Evolutionary conservation across 2,329 filamentous ascomycete species (phyloP).

Genomic region (Talaromyces atroroseus): DNA sequence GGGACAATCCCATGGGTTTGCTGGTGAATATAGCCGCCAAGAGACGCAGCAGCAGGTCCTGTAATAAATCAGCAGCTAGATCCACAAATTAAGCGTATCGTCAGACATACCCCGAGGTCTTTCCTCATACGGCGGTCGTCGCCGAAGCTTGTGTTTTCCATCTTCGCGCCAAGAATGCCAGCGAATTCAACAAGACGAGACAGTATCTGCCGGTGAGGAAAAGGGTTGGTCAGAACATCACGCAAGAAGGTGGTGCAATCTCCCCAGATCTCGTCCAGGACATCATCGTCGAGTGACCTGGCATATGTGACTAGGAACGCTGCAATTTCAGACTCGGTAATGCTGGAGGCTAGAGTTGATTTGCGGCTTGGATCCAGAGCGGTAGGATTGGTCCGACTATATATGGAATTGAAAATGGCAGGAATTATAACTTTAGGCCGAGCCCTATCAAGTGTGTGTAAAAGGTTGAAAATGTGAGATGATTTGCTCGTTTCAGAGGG

Average conservation of each 20-base stretch:
- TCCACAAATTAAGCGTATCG: slow-evolving; percentile 51
- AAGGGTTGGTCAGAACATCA: slow-evolving; percentile 86
- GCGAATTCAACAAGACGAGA: slow-evolving; percentile 83
- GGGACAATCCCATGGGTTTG: slow-evolving; percentile 67
- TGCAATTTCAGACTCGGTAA: slow-evolving; percentile 78
- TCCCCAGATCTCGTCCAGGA: slow-evolving; percentile 96
- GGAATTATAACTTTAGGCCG: slow-evolving; percentile 87
- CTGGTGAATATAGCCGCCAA: slow-evolving; percentile 93
- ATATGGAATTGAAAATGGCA: slow-evolving; percentile 91
- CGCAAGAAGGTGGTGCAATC: slow-evolving; percentile 88
- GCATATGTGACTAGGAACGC: slow-evolving; percentile 89
- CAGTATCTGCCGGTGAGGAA: slow-evolving; percentile 87
- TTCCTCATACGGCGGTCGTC: slow-evolving; percentile 88
- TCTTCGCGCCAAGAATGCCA: slow-evolving; percentile 84
- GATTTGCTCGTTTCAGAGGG: slow-evolving; percentile 47
- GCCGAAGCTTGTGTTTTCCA: slow-evolving; percentile 96
- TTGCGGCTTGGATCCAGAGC: slow-evolving; percentile 74
- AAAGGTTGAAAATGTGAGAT: slow-evolving; percentile 70
- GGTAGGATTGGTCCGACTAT: slow-evolving; percentile 81
- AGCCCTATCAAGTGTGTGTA: slow-evolving; percentile 87
- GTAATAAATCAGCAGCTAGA: slow-evolving; percentile 18
- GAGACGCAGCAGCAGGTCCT: slow-evolving; percentile 85
- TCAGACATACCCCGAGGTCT: slow-evolving; percentile 68
- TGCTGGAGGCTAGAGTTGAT: slow-evolving; percentile 79
- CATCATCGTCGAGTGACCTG: slow-evolving; percentile 85